phyloP scores from a whole-genome alignment of 352 stramenopile genomes.

The Globisporangium okanoganense region DNA sequence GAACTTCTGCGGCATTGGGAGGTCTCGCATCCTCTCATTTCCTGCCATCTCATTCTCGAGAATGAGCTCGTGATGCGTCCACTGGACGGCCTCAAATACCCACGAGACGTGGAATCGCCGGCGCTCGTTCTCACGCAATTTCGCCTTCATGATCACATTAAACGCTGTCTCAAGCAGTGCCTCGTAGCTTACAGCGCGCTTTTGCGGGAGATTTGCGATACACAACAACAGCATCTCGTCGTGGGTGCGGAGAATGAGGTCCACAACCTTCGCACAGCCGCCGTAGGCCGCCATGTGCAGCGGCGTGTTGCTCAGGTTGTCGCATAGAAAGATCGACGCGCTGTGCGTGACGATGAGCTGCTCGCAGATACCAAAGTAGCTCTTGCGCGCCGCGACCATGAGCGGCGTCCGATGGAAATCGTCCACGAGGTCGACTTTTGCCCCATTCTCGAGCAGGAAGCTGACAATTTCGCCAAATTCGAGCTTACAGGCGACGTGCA shows the following conservation, averaged over 20 bases:
- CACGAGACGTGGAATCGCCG: conserved; percentile 63
- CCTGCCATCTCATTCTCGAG: not conserved
- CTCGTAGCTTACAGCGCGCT: conserved; percentile 27
- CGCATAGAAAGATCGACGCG: conserved; percentile 40
- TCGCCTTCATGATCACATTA: conserved; percentile 45
- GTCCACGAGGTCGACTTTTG: conserved; percentile 40
- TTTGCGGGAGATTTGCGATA: conserved; percentile 33
- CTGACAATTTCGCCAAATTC: conserved; percentile 35
- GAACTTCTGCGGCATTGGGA: conserved; percentile 27
- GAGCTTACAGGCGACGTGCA: conserved; percentile 55
- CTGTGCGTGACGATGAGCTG: conserved; percentile 34
- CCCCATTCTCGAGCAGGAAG: conserved; percentile 47
- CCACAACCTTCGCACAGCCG: conserved; percentile 33
- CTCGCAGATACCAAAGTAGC: conserved; percentile 43
- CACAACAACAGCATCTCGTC: conserved; percentile 46
- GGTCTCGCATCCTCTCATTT: not conserved
- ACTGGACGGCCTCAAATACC: conserved; percentile 51
- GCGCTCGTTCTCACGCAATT: conserved; percentile 58
- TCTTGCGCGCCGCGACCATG: conserved; percentile 51
- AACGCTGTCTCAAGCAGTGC: conserved; percentile 36
- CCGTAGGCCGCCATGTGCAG: conserved; percentile 66
- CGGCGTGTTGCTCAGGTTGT: conserved; percentile 65
- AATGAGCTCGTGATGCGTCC: conserved; percentile 37
- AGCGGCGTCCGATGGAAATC: conserved; percentile 53
- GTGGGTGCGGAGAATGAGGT: conserved; percentile 40